phyloP scores from a whole-genome alignment of 805 yeast genomes.

The Brettanomyces custersianus region DNA sequence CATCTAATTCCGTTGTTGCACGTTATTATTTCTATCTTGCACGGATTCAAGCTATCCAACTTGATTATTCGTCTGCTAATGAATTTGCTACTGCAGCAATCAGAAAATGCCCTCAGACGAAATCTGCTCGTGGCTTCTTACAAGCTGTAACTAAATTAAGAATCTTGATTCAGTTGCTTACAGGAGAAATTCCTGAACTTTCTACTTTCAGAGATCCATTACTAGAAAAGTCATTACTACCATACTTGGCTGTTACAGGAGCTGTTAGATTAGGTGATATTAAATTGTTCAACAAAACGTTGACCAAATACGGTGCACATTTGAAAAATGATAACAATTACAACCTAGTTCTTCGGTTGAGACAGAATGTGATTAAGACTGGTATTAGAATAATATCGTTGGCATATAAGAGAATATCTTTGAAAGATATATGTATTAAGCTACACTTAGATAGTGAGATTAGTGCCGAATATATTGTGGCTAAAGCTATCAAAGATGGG shows the following conservation, averaged over 20 bases:
- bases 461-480: constrained; percentile 92
- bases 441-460: constrained; percentile 89
- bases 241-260: constrained; percentile 79
- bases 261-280: constrained; percentile 93
- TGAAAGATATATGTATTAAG: constrained; percentile 89
- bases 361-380: constrained; percentile 96
- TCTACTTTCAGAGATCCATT: constrained; percentile 62
- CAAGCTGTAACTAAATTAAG: constrained; percentile 85
- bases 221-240: constrained; percentile 53
- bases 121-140: constrained; percentile 74
- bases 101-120: constrained; percentile 91
- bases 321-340: constrained; percentile 73
- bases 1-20: constrained; percentile 75
- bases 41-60: constrained; percentile 83
- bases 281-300: constrained; percentile 63
- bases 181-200: constrained; percentile 95
- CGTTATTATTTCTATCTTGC: constrained; percentile 88
- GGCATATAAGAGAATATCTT: constrained; percentile 82
- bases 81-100: constrained; percentile 91
- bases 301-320: constrained; percentile 49
- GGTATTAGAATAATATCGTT: constrained; percentile 91
- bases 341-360: constrained; percentile 76
- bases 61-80: constrained; percentile 84
- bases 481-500: constrained; percentile 94
- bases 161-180: constrained; percentile 80